These are phyloP conservation scores for Geum urbanum DNA, from an alignment of 306 rosid genomes.

Conservation along the genomic window DNA sequence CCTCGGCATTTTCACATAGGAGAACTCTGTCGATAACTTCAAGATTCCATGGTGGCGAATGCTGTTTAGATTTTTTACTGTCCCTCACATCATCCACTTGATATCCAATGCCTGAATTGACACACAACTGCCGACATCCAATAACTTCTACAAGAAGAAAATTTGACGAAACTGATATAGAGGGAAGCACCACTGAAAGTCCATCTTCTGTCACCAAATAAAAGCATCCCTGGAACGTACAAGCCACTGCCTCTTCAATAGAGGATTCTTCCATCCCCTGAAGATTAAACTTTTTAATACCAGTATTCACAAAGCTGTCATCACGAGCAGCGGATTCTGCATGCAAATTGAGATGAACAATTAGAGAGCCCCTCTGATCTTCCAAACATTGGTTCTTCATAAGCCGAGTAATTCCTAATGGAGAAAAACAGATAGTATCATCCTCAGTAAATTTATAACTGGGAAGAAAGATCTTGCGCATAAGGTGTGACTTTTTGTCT, in stretches of 20 bases:
- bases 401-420: conserved; percentile 73
- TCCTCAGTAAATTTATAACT: conserved; percentile 46
- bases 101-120: conserved; percentile 33
- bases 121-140: conserved; percentile 49
- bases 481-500: conserved; percentile 40
- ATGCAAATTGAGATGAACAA: conserved; percentile 64
- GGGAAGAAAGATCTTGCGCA: conserved; percentile 68
- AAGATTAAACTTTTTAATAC: conserved; percentile 29
- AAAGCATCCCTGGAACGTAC: conserved; percentile 70
- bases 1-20: conserved; percentile 69
- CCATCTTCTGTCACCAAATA: conserved; percentile 79
- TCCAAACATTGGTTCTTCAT: conserved; percentile 36
- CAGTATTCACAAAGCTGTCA: conserved; percentile 51
- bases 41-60: conserved; percentile 60
- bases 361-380: conserved; percentile 44
- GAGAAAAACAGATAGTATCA: conserved; percentile 68
- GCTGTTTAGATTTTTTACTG: conserved; percentile 37
- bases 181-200: conserved; percentile 75
- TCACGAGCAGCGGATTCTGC: conserved; percentile 47
- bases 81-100: conserved; percentile 44
- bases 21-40: conserved; percentile 89
- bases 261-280: conserved; percentile 51
- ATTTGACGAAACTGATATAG: conserved; percentile 55
- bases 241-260: conserved; percentile 77
- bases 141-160: conserved; percentile 59